These are phyloP conservation scores for Trichoderma endophyticum DNA, from an alignment of 2,329 filamentous ascomycete species.

Conservation along the genomic window DNA sequence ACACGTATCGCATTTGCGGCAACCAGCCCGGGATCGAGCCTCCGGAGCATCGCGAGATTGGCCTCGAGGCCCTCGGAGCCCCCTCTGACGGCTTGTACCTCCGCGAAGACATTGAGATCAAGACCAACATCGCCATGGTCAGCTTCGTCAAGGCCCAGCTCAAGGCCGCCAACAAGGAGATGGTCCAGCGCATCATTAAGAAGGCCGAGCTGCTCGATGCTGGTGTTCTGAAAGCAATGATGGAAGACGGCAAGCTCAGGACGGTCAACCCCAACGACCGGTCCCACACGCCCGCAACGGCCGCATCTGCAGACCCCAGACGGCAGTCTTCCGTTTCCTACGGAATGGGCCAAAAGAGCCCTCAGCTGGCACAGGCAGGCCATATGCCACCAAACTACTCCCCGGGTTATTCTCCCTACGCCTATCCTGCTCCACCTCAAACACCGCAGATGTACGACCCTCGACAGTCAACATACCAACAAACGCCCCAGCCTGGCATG, in stretches of 20 bases:
- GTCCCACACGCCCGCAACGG: slow-evolving; percentile 30
- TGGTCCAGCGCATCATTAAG: slow-evolving; percentile 66
- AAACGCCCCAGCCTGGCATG: slow-evolving; percentile 23
- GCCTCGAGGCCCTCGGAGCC: slow-evolving; percentile 54
- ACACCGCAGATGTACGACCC: slow-evolving; percentile 19
- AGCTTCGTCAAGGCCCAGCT: slow-evolving; percentile 64
- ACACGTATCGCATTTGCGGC: slow-evolving; percentile 65
- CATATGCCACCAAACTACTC: slow-evolving; percentile 38
- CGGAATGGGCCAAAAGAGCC: background rate
- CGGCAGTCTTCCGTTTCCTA: background rate
- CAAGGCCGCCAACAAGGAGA: slow-evolving; percentile 63
- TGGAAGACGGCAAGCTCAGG: slow-evolving; percentile 60
- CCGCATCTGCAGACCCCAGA: slow-evolving; percentile 20
- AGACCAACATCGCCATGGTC: slow-evolving; percentile 64
- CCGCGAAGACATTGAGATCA: slow-evolving; percentile 68
- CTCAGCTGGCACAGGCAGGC: background rate
- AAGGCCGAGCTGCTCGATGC: slow-evolving; percentile 68
- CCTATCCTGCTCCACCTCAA: slow-evolving; percentile 6
- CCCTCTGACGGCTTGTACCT: slow-evolving; percentile 65
- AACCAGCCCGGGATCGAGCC: slow-evolving; percentile 66
- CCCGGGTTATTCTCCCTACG: slow-evolving; percentile 22
- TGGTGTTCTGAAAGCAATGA: slow-evolving; percentile 64
- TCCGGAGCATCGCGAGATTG: slow-evolving; percentile 60
- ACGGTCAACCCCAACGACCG: slow-evolving; percentile 56
- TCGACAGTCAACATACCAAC: slow-evolving; percentile 20